Evolutionary conservation across 805 yeast genomes (phyloP).

Genomic region (Pichia phayaonensis): DNA sequence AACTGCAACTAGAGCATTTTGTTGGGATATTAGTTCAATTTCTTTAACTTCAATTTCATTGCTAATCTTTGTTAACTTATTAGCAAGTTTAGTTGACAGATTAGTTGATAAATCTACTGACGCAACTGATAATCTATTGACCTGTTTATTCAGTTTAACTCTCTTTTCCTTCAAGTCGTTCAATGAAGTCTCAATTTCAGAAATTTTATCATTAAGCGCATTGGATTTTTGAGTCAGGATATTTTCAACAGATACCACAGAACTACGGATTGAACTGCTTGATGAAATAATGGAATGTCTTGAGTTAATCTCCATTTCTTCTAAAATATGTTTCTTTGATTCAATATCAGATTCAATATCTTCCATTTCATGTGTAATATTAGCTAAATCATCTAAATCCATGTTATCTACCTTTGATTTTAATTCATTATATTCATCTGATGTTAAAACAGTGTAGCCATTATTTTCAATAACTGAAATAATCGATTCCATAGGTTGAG

Average conservation of each 20-base stretch:
- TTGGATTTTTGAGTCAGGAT: conserved; percentile 5
- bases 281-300: conserved; percentile 7
- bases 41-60: conserved; percentile 10
- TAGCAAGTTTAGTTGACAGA: not conserved
- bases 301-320: conserved; percentile 8
- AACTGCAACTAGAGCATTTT: conserved; percentile 13
- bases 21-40: conserved; percentile 10
- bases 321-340: conserved; percentile 6
- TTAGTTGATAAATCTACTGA: not conserved
- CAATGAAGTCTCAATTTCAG: not conserved
- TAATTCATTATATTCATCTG: conserved; percentile 18
- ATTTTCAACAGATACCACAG: conserved; percentile 9
- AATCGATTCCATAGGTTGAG: conserved; percentile 25
- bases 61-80: conserved; percentile 2
- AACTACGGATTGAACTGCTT: not conserved
- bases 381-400: conserved; percentile 2
- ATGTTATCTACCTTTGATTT: not conserved
- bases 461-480: conserved; percentile 13
- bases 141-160: conserved; percentile 2
- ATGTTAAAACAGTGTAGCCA: conserved; percentile 22
- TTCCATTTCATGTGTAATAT: conserved; percentile 10
- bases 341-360: conserved; percentile 10
- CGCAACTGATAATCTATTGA: conserved; percentile 11
- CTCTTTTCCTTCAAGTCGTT: not conserved
- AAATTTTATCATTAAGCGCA: not conserved